A percentile compares a stretch with the other conserved stretches of the same genome.
These are phyloP conservation scores for Fusarium sp. DNA, from an alignment of 2,329 filamentous ascomycete genomes.

Conservation along the genomic window DNA sequence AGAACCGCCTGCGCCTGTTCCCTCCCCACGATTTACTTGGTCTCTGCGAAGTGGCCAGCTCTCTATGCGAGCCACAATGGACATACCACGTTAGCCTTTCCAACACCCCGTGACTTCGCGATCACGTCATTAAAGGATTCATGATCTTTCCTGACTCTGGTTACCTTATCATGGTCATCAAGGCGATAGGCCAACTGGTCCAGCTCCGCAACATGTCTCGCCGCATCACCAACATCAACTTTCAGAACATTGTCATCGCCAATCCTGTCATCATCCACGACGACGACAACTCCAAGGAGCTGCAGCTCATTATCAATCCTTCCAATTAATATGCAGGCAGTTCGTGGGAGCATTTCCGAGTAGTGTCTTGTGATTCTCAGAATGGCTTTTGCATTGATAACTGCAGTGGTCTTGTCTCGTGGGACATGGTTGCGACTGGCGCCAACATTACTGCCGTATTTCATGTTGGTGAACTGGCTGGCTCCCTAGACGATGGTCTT, in stretches of 20 bases:
- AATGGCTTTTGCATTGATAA: conserved; percentile 4
- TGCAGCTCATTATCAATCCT: conserved; percentile 14
- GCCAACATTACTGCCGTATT: not conserved
- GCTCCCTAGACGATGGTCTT: not conserved
- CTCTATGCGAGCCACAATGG: conserved; percentile 6
- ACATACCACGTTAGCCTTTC: conserved; percentile 1
- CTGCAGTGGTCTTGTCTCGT: conserved; percentile 5
- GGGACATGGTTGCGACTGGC: not conserved
- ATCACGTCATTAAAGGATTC: conserved; percentile 22
- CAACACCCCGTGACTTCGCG: conserved; percentile 12
- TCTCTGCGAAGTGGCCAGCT: not conserved
- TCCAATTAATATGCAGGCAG: conserved; percentile 5
- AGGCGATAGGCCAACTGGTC: conserved; percentile 21
- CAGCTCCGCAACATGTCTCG: conserved; percentile 9
- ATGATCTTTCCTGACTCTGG: conserved; percentile 16
- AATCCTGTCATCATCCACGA: conserved; percentile 11
- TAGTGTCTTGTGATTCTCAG: conserved; percentile 2
- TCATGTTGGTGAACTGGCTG: not conserved
- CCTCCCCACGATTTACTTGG: conserved; percentile 19
- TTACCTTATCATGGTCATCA: conserved; percentile 18
- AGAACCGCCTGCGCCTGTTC: conserved; percentile 1
- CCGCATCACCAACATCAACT: conserved; percentile 9
- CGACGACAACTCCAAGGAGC: not conserved
- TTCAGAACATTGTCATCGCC: conserved; percentile 1
- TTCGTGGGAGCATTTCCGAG: conserved; percentile 8